Evolutionary conservation across 768 basidiomycete genomes (phyloP).

Genomic region (Suillus paluster): DNA sequence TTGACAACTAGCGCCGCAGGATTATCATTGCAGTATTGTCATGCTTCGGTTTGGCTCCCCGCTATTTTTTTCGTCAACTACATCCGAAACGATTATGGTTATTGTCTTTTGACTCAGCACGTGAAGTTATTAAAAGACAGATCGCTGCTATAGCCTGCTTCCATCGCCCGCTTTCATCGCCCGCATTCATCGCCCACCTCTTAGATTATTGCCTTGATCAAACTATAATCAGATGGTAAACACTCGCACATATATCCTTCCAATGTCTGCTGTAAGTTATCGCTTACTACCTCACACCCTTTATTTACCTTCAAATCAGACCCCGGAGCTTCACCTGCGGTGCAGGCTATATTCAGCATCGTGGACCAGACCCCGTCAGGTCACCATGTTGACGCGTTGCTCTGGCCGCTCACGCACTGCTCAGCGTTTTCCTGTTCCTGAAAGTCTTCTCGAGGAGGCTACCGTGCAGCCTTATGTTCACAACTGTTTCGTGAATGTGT

Average conservation of each 20-base stretch:
- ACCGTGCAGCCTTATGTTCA: constrained; percentile 12
- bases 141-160: too few relatives aligned
- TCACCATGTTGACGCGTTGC: constrained; percentile 5
- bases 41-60: too few relatives aligned
- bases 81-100: background rate
- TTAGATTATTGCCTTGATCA: background rate
- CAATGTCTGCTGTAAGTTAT: background rate
- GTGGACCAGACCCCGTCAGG: constrained; percentile 5
- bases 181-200: background rate
- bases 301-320: background rate
- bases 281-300: background rate
- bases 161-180: background rate
- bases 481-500: constrained; percentile 8
- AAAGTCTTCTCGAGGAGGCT: constrained; percentile 11
- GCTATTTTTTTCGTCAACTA: too few relatives aligned
- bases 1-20: too few relatives aligned
- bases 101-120: background rate
- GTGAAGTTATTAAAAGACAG: background rate
- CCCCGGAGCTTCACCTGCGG: constrained; percentile 5
- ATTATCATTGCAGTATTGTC: too few relatives aligned
- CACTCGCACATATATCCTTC: background rate
- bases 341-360: constrained; percentile 10
- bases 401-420: background rate
- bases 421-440: constrained; percentile 5
- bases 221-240: background rate